Evolutionary conservation across 2,329 filamentous ascomycete species (phyloP).

Genomic region (Aureobasidium sp.): DNA sequence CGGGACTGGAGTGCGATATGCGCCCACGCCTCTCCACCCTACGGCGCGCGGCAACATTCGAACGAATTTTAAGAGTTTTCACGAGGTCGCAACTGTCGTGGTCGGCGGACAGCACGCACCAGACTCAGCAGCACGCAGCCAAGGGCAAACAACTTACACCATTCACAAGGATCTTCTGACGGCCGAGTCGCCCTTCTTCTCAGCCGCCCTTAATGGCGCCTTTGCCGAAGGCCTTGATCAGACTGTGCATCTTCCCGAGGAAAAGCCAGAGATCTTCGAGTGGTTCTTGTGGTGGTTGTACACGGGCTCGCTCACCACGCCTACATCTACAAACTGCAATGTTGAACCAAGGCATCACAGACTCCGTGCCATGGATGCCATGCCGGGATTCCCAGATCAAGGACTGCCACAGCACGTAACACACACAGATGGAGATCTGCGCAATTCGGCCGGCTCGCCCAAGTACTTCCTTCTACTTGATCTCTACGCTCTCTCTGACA

Average conservation of each 20-base stretch:
- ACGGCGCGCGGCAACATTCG: constrained; percentile 24
- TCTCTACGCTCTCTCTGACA: constrained; percentile 41
- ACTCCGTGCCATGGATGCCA: not conserved
- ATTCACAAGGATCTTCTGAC: constrained; percentile 45
- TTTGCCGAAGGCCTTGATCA: constrained; percentile 41
- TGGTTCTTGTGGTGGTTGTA: constrained; percentile 48
- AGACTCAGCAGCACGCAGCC: constrained; percentile 16
- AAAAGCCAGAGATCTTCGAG: constrained; percentile 41
- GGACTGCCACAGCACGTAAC: constrained; percentile 1
- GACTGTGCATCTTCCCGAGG: constrained; percentile 38
- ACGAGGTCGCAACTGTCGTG: constrained; percentile 33
- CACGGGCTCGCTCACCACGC: constrained; percentile 33
- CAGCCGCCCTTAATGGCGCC: constrained; percentile 41
- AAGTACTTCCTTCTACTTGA: constrained; percentile 46
- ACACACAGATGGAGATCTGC: constrained; percentile 30
- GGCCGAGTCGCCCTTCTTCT: constrained; percentile 43
- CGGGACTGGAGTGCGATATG: constrained; percentile 3
- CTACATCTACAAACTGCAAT: constrained; percentile 5
- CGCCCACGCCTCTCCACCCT: constrained; percentile 17
- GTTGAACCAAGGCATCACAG: not conserved
- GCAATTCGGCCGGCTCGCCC: constrained; percentile 41
- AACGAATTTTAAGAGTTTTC: constrained; percentile 33
- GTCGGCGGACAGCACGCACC: constrained; percentile 30
- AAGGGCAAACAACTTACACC: constrained; percentile 34
- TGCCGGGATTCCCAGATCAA: not conserved